phyloP scores from a whole-genome alignment of 2,329 filamentous ascomycete species.

The Aspergillus sp. region DNA sequence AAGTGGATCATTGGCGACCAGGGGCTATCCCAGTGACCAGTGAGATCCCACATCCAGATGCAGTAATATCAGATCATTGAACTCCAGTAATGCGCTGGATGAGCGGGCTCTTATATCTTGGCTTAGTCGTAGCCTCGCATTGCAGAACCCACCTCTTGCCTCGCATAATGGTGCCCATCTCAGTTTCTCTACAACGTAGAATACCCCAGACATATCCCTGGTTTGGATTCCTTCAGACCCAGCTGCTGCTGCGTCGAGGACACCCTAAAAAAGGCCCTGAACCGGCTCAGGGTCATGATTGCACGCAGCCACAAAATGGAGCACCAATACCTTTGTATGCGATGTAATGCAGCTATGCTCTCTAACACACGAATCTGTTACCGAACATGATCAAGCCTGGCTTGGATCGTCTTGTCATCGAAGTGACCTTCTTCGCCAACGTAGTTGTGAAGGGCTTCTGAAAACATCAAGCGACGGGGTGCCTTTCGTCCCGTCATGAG shows the following conservation, averaged over 20 bases:
- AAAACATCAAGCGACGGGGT: conserved; percentile 70
- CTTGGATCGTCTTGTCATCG: conserved; percentile 42
- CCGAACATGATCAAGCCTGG: conserved; percentile 33
- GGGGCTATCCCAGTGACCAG: not conserved
- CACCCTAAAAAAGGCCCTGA: not conserved
- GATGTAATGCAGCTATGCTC: not conserved
- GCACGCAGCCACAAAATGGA: not conserved
- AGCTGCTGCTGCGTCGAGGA: not conserved
- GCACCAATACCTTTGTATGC: not conserved
- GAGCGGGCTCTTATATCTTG: not conserved
- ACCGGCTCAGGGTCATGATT: not conserved
- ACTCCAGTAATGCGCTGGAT: not conserved
- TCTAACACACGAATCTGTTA: not conserved
- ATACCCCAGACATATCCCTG: not conserved
- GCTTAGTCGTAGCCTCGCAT: not conserved
- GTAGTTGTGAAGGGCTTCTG: conserved; percentile 55
- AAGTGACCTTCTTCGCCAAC: conserved; percentile 38
- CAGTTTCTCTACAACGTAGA: not conserved
- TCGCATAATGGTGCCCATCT: not conserved
- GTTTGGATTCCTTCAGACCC: not conserved
- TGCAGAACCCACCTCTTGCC: not conserved
- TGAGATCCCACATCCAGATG: not conserved
- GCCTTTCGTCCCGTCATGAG: conserved; percentile 74
- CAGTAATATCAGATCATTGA: not conserved
- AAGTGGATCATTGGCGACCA: not conserved